Evolutionary conservation across 495 filamentous ascomycete species (phyloP).

Genomic region (Aeminium ludgeri): DNA sequence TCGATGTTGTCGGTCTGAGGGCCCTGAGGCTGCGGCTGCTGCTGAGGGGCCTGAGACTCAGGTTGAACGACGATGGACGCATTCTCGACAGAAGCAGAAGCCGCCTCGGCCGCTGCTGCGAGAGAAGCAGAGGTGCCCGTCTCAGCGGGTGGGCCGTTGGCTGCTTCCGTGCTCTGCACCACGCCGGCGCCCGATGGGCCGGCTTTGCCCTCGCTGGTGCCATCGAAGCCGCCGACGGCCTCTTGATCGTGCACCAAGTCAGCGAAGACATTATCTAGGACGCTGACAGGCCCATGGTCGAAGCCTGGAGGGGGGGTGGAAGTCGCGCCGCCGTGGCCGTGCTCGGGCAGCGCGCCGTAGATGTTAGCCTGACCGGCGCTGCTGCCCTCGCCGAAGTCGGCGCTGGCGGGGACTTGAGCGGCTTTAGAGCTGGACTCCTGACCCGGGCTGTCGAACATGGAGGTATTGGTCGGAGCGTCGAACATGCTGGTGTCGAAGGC

Average conservation of each 20-base stretch:
- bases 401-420: conserved; percentile 1
- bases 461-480: conserved; percentile 1
- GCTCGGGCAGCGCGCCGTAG: conserved; percentile 7
- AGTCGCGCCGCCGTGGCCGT: background rate
- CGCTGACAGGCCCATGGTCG: conserved; percentile 8
- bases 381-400: background rate
- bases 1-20: too few relatives aligned
- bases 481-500: conserved; percentile 13
- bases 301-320: conserved; percentile 7
- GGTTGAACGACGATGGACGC: too few relatives aligned
- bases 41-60: too few relatives aligned
- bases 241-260: conserved; percentile 16
- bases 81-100: too few relatives aligned
- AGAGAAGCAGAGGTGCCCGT: too few relatives aligned
- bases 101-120: too few relatives aligned
- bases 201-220: conserved; percentile 3
- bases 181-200: too few relatives aligned
- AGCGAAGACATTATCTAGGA: conserved; percentile 14
- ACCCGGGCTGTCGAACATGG: conserved; percentile 13
- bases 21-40: too few relatives aligned
- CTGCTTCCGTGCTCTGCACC: background rate
- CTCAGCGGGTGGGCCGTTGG: background rate
- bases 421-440: conserved; percentile 2
- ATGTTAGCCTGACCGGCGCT: background rate
- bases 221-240: conserved; percentile 6